A percentile compares a stretch with the other conserved stretches of the same genome.
phyloP scores from a whole-genome alignment of 2,329 filamentous ascomycete genomes.

The Talaromyces sp. region DNA sequence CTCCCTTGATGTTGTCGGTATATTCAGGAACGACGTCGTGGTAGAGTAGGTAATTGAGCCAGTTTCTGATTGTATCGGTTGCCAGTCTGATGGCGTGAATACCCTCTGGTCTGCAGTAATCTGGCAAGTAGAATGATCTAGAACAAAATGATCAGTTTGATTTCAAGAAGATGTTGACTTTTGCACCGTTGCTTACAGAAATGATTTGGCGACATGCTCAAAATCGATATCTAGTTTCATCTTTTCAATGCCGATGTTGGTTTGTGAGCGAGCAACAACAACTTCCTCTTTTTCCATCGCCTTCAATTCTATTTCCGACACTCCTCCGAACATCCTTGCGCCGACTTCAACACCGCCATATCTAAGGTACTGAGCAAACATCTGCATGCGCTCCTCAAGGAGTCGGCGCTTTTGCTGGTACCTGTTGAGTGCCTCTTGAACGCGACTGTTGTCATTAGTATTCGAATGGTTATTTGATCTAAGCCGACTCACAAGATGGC shows the following conservation, averaged over 20 bases:
- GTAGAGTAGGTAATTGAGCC: constrained; percentile 79
- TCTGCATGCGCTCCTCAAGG: constrained; percentile 55
- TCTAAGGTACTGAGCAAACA: constrained; percentile 77
- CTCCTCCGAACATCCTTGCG: constrained; percentile 60
- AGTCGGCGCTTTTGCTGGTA: constrained; percentile 76
- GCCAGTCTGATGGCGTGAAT: constrained; percentile 55
- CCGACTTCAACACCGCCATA: constrained; percentile 74
- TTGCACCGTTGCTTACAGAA: constrained; percentile 56
- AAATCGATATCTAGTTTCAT: constrained; percentile 78
- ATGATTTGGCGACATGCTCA: constrained; percentile 70
- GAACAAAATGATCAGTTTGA: background rate
- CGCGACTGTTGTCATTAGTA: constrained; percentile 56
- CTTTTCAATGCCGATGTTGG: constrained; percentile 50
- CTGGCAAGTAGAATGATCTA: constrained; percentile 57
- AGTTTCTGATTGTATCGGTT: constrained; percentile 72
- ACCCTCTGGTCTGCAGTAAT: constrained; percentile 55
- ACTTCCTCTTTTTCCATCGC: constrained; percentile 63
- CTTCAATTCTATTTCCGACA: constrained; percentile 61
- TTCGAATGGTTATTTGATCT: background rate
- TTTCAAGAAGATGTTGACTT: background rate
- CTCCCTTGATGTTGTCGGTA: constrained; percentile 61
- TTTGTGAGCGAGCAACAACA: constrained; percentile 58
- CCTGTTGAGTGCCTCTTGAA: constrained; percentile 79
- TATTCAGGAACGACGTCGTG: constrained; percentile 88
- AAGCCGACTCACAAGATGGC: constrained; percentile 55